Evolutionary conservation across 192 early-diverging fungal genomes (phyloP).

Genomic region (Mortierella alpina): DNA sequence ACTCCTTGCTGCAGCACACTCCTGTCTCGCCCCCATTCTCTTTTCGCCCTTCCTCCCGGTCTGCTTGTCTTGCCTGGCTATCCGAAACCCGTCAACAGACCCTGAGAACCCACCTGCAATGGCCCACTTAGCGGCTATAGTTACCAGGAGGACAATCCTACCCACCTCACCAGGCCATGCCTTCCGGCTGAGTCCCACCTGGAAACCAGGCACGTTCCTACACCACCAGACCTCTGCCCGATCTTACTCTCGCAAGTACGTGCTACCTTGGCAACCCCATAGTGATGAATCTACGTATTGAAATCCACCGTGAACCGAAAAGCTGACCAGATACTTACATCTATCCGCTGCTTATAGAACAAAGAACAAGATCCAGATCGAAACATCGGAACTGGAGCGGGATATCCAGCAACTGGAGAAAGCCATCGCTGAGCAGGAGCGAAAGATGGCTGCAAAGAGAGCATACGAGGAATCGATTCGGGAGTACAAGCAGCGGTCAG

Average conservation of each 20-base stretch:
- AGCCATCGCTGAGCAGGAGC: slow-evolving; percentile 32
- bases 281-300: not conserved
- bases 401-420: slow-evolving; percentile 38
- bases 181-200: not conserved
- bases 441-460: slow-evolving; percentile 27
- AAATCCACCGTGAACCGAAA: not conserved
- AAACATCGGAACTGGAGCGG: slow-evolving; percentile 28
- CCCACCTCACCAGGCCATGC: not conserved
- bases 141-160: slow-evolving; percentile 22
- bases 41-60: no score
- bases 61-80: not conserved
- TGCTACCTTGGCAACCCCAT: not conserved
- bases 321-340: not conserved
- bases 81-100: not conserved
- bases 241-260: slow-evolving; percentile 37
- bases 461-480: slow-evolving; percentile 36
- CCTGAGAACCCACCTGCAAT: slow-evolving; percentile 4
- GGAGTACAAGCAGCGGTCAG: slow-evolving; percentile 25
- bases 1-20: no score
- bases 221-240: slow-evolving; percentile 10
- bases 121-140: slow-evolving; percentile 23
- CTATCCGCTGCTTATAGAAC: slow-evolving; percentile 7
- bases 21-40: no score
- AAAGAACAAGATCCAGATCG: slow-evolving; percentile 36
- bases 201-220: not conserved